Percentiles rank a stretch among this genome's conserved stretches.
These are phyloP conservation scores for Polygonum maritimum DNA, from an alignment of 148 eudicot species.

Conservation along the genomic window DNA sequence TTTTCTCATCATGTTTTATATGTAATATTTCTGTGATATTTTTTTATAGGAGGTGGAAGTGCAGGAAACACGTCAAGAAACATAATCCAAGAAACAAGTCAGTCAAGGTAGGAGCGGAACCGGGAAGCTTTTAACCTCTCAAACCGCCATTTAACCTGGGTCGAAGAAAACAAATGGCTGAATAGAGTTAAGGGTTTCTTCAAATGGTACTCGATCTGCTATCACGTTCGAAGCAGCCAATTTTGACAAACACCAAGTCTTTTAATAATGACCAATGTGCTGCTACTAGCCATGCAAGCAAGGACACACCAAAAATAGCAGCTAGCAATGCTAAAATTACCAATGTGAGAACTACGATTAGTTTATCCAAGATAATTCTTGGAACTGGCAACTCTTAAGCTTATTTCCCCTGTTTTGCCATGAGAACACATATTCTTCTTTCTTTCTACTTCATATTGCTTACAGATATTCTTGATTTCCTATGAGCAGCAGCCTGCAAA, in stretches of 20 bases:
- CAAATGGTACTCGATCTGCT: slow-evolving; percentile 43
- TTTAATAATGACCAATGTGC: slow-evolving; percentile 30
- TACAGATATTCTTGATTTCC: neutral
- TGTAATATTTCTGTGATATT: neutral
- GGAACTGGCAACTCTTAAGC: neutral
- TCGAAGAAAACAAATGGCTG: slow-evolving; percentile 29
- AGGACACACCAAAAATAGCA: slow-evolving; percentile 29
- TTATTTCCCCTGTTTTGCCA: slow-evolving; percentile 9
- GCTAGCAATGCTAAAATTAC: slow-evolving; percentile 22
- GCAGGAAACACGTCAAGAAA: slow-evolving; percentile 17
- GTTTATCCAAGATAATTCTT: neutral
- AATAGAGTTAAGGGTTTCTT: slow-evolving; percentile 25
- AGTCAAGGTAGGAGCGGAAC: slow-evolving; percentile 29
- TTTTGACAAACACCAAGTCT: slow-evolving; percentile 30
- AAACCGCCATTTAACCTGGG: slow-evolving; percentile 11
- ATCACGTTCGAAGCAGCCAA: slow-evolving; percentile 31
- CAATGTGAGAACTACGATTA: slow-evolving; percentile 30
- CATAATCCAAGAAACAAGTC: slow-evolving; percentile 28
- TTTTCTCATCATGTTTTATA: neutral
- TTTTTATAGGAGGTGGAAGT: slow-evolving; percentile 32
- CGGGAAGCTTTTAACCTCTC: slow-evolving; percentile 30
- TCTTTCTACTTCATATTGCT: neutral
- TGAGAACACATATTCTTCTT: neutral
- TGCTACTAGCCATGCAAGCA: slow-evolving; percentile 19
- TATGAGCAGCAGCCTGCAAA: slow-evolving; percentile 30